These are phyloP conservation scores for Kodamaea arcana DNA, from an alignment of 1,139 yeast genomes.

Conservation along the genomic window DNA sequence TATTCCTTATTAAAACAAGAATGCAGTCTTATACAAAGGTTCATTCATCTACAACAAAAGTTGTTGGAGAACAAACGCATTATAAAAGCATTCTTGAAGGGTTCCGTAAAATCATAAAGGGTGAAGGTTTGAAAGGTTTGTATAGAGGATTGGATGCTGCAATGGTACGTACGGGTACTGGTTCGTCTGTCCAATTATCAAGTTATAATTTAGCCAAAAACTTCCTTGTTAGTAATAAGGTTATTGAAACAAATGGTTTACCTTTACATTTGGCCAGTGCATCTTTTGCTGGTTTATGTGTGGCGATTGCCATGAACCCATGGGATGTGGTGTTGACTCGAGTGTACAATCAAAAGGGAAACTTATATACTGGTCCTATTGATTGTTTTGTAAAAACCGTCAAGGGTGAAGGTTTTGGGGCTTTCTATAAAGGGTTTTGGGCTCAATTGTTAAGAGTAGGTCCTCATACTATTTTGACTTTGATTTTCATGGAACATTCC, in stretches of 20 bases:
- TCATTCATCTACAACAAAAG: slow-evolving; percentile 18
- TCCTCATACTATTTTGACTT: slow-evolving; percentile 87
- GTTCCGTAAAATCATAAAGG: slow-evolving; percentile 50
- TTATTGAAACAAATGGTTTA: slow-evolving; percentile 60
- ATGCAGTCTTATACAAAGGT: slow-evolving; percentile 81
- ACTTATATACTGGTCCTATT: slow-evolving; percentile 77
- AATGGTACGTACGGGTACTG: slow-evolving; percentile 88
- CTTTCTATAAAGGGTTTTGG: slow-evolving; percentile 90
- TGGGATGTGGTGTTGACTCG: slow-evolving; percentile 94
- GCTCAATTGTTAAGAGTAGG: slow-evolving; percentile 91
- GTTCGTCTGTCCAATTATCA: slow-evolving; percentile 95
- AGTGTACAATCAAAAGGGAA: slow-evolving; percentile 90
- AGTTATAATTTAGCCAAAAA: slow-evolving; percentile 76
- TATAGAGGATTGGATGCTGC: slow-evolving; percentile 96
- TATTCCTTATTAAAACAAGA: slow-evolving; percentile 87
- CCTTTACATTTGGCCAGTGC: slow-evolving; percentile 71
- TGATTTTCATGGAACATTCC: slow-evolving; percentile 94
- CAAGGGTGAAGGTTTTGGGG: slow-evolving; percentile 74
- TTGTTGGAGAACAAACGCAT: slow-evolving; percentile 87
- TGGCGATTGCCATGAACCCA: slow-evolving; percentile 93
- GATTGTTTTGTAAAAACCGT: slow-evolving; percentile 87
- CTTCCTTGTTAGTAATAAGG: slow-evolving; percentile 42
- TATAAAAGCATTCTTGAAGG: slow-evolving; percentile 72
- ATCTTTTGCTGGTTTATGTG: slow-evolving; percentile 84
- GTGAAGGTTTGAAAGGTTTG: slow-evolving; percentile 75